These are phyloP conservation scores for Handroanthus guayacan DNA, from an alignment of 257 asterid species.

Conservation along the genomic window DNA sequence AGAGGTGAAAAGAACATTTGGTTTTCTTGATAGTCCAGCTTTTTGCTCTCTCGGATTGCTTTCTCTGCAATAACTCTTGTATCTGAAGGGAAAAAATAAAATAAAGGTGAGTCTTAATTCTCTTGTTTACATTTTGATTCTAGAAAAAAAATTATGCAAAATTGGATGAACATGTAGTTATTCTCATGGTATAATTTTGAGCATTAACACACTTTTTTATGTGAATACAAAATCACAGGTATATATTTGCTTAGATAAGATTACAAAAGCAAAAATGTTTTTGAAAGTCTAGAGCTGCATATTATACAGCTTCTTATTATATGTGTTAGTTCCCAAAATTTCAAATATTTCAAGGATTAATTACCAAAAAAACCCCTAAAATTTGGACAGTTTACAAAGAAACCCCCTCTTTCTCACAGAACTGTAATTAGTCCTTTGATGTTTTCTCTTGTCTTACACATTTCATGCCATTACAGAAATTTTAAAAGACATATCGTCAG, in stretches of 20 bases:
- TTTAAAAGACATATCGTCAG: too few relatives aligned
- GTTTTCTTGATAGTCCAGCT: constrained; percentile 49
- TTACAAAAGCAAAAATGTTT: not conserved
- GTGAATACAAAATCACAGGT: not conserved
- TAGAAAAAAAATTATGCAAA: not conserved
- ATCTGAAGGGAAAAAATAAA: constrained; percentile 51
- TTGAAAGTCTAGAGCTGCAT: not conserved
- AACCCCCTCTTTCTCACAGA: too few relatives aligned
- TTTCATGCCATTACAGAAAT: too few relatives aligned
- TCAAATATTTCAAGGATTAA: too few relatives aligned
- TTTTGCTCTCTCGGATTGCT: constrained; percentile 51
- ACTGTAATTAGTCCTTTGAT: too few relatives aligned
- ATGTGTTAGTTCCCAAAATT: not conserved
- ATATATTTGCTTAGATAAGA: not conserved
- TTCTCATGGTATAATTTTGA: not conserved
- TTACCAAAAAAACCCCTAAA: too few relatives aligned
- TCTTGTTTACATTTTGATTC: not conserved
- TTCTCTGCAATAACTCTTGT: constrained; percentile 45
- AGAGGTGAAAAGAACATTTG: constrained; percentile 51
- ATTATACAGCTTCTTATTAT: not conserved
- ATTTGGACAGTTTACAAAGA: too few relatives aligned
- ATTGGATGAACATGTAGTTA: too few relatives aligned
- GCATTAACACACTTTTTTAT: not conserved
- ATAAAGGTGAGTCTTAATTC: constrained; percentile 1
- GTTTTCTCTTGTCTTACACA: too few relatives aligned